Evolutionary conservation across 371 early-diverging fungal species (phyloP), one percentile per base, ranked within the genome.

Genomic region (Blakeslea trispora): DNA sequence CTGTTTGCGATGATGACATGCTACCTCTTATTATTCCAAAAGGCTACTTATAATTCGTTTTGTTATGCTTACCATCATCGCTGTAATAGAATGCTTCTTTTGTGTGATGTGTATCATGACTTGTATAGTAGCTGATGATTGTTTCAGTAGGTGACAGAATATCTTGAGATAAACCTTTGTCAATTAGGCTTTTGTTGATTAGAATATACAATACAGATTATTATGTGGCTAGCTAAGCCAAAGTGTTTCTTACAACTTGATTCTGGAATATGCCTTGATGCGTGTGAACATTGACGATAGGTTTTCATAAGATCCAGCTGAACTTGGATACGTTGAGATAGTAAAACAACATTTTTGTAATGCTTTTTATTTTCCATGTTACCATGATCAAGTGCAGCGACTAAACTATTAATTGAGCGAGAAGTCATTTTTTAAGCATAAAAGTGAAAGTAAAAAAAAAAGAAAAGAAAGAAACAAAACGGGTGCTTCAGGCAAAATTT

Each of bases 131-230:
- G 7, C 39, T 40, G 18, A 55, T 39, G 19, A 55, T 24, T 7
- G 48, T 55, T 55, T 47, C 55, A 46, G 55, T 55, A 46, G 55
- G 55, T 17, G 55, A 55, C 1, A 35, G 34, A 35, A 45, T 45
- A 19, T 45, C 23, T 21, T 45, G 13, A 23, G 13, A 5, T 19
- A 6, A 21, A 22, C 34, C 19, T 18, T 21, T 21, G 31, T 48
- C 34, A n/a, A n/a, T n/a, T n/a, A n/a, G n/a, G n/a, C n/a, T n/a
- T n/a, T n/a, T n/a, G n/a, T n/a, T n/a, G n/a, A n/a, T n/a, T 32
- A 49, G 19, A 49, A 18, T 34, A 34, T 32, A 35, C 34, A 34
- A 34, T 34, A 49, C 14, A 49, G n/a, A n/a, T n/a, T n/a, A n/a
- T n/a, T n/a, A n/a, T n/a, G n/a, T n/a, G n/a, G n/a, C n/a, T n/a